Conservation (phyloP, 2,329 filamentous ascomycete genomes). For the Colletotrichum echinochloae region DNA sequence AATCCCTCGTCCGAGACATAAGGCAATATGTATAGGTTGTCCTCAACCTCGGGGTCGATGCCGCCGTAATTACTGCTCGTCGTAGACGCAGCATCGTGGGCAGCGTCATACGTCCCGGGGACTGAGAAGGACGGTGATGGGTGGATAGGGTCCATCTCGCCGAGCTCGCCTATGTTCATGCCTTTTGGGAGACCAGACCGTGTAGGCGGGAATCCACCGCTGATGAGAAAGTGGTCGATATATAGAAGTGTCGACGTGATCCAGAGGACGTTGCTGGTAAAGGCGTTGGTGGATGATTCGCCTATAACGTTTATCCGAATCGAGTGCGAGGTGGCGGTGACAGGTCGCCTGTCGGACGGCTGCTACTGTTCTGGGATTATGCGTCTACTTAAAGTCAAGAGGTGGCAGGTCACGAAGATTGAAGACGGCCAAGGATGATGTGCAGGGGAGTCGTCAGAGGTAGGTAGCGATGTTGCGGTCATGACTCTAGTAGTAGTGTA, state of each 20-base stretch:
- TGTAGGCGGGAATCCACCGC: background rate
- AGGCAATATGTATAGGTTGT: slow-evolving; percentile 48
- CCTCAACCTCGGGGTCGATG: slow-evolving; percentile 52
- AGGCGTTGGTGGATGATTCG: background rate
- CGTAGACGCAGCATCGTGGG: slow-evolving; percentile 13
- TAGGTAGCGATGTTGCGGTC: slow-evolving; percentile 19
- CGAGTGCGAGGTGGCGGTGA: background rate
- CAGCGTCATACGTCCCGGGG: slow-evolving; percentile 5
- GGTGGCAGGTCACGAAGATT: slow-evolving; percentile 11
- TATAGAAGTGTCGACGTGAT: background rate
- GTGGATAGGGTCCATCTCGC: slow-evolving; percentile 30
- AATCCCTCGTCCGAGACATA: slow-evolving; percentile 45
- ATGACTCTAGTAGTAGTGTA: slow-evolving; percentile 37
- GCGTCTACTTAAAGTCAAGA: slow-evolving; percentile 17
- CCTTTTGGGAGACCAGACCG: background rate
- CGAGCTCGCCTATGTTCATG: slow-evolving; percentile 24
- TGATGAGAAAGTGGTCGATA: background rate
- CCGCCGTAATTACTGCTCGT: slow-evolving; percentile 47
- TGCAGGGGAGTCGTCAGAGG: slow-evolving; percentile 12
- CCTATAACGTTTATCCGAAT: background rate
- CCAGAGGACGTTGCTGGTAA: background rate
- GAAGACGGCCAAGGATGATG: slow-evolving; percentile 17
- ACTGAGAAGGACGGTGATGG: slow-evolving; percentile 12
- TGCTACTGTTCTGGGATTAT: background rate
- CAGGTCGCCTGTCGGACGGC: background rate